phyloP scores from a whole-genome alignment of 352 stramenopile genomes.

The Globisporangium parvum region DNA sequence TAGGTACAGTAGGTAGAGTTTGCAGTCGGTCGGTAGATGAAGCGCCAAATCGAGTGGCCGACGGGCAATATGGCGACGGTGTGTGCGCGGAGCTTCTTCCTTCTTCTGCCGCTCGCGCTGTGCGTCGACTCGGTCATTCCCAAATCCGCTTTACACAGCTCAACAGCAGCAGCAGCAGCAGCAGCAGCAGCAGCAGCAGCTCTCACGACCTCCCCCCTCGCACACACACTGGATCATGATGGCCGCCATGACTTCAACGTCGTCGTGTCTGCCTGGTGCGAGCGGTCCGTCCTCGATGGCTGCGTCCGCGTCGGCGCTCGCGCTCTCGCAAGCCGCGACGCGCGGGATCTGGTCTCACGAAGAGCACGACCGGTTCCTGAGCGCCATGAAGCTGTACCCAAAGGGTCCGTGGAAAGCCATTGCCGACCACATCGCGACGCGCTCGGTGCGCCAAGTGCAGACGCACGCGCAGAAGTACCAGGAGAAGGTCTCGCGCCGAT shows the following conservation, averaged over 20 bases:
- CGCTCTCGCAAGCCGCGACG: conserved; percentile 5
- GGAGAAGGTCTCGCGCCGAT: conserved; percentile 59
- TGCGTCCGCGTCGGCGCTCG: background rate
- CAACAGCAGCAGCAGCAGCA: background rate
- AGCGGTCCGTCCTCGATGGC: conserved; percentile 4
- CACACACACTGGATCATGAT: conserved; percentile 6
- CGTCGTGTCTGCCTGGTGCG: conserved; percentile 7
- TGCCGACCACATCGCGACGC: conserved; percentile 61
- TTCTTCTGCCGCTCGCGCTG: no score
- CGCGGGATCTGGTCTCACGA: conserved; percentile 57
- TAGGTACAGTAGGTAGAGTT: conserved; percentile 9
- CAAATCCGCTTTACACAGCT: conserved; percentile 2
- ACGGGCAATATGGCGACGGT: background rate
- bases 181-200: background rate
- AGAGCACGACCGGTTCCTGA: conserved; percentile 69
- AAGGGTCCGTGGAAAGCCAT: conserved; percentile 72
- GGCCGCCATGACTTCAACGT: conserved; percentile 16
- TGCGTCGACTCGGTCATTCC: conserved; percentile 6
- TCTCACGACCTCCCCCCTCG: background rate
- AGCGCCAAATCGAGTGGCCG: conserved; percentile 10
- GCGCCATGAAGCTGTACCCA: conserved; percentile 58
- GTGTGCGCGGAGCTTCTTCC: background rate
- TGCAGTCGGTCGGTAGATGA: conserved; percentile 12
- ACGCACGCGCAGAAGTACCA: conserved; percentile 80
- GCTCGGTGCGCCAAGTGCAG: conserved; percentile 64